Conservation (phyloP, 2,329 filamentous ascomycete genomes). For the Botrytis paeoniae region DNA sequence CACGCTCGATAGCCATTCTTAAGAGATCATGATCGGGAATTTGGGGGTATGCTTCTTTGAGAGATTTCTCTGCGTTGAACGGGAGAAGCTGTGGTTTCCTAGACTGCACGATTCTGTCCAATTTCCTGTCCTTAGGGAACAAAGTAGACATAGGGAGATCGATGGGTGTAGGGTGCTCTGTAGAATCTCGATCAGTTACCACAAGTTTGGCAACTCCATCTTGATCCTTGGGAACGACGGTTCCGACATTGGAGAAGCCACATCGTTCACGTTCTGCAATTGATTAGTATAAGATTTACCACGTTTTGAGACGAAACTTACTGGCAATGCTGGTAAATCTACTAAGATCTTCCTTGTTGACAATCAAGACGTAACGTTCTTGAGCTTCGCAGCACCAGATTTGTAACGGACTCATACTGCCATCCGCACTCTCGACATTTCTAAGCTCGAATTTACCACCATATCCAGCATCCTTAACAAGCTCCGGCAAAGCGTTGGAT, state of each 20-base stretch:
- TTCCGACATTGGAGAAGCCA: constrained; percentile 87
- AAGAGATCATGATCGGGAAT: constrained; percentile 43
- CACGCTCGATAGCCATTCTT: constrained; percentile 69
- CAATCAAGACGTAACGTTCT: constrained; percentile 89
- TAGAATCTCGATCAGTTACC: constrained; percentile 76
- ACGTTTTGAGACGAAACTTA: constrained; percentile 36
- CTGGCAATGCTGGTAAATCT: constrained; percentile 65
- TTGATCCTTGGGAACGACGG: constrained; percentile 61
- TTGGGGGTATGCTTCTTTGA: constrained; percentile 53
- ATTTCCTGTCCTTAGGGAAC: constrained; percentile 83
- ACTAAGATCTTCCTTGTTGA: constrained; percentile 78
- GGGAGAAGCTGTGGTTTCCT: constrained; percentile 63
- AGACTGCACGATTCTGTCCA: constrained; percentile 70
- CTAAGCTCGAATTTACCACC: constrained; percentile 93
- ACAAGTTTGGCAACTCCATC: constrained; percentile 69
- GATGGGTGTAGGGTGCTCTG: constrained; percentile 72
- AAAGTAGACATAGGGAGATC: constrained; percentile 85
- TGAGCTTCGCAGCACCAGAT: constrained; percentile 99
- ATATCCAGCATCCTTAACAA: constrained; percentile 87
- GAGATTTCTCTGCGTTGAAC: constrained; percentile 66
- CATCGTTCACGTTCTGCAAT: constrained; percentile 73
- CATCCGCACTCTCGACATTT: constrained; percentile 86
- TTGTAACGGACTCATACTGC: constrained; percentile 89
- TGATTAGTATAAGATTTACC: constrained; percentile 14
- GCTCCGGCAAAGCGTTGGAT: constrained; percentile 77